Evolutionary conservation across 805 yeast species (phyloP).

Genomic region (Metschnikowia cubensis): DNA sequence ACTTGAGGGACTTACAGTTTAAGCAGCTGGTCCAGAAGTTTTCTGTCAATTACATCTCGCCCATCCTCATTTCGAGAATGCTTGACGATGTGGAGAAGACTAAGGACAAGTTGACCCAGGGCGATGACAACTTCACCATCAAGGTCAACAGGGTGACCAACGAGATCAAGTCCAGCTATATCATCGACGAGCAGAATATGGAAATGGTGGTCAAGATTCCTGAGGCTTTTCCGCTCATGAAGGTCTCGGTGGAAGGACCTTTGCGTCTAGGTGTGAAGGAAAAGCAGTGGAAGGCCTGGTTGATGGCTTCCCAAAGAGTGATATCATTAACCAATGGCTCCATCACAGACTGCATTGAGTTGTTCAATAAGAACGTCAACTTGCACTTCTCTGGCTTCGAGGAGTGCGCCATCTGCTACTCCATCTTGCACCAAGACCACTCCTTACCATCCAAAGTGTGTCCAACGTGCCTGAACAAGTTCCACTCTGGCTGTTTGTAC

Average conservation of each 20-base stretch:
- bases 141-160: conserved; percentile 57
- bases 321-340: conserved; percentile 73
- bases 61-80: conserved; percentile 56
- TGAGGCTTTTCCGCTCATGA: conserved; percentile 68
- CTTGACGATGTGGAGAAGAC: conserved; percentile 47
- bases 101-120: conserved; percentile 27
- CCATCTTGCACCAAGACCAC: conserved; percentile 84
- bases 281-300: conserved; percentile 92
- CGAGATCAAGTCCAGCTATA: conserved; percentile 69
- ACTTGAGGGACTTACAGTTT: conserved; percentile 62
- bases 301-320: conserved; percentile 82
- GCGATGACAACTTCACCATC: conserved; percentile 49
- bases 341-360: conserved; percentile 60
- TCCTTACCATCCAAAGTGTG: conserved; percentile 87
- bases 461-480: conserved; percentile 85
- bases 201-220: conserved; percentile 79
- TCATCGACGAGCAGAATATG: conserved; percentile 83
- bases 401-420: conserved; percentile 96
- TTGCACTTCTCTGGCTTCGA: conserved; percentile 90
- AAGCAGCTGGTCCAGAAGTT: conserved; percentile 60
- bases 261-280: conserved; percentile 85
- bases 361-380: conserved; percentile 69
- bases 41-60: conserved; percentile 59
- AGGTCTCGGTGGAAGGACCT: conserved; percentile 72
- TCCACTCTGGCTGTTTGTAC: conserved; percentile 93